Evolutionary conservation across 306 rosid genomes (phyloP).

Genomic region (Trichosanthes truncata): DNA sequence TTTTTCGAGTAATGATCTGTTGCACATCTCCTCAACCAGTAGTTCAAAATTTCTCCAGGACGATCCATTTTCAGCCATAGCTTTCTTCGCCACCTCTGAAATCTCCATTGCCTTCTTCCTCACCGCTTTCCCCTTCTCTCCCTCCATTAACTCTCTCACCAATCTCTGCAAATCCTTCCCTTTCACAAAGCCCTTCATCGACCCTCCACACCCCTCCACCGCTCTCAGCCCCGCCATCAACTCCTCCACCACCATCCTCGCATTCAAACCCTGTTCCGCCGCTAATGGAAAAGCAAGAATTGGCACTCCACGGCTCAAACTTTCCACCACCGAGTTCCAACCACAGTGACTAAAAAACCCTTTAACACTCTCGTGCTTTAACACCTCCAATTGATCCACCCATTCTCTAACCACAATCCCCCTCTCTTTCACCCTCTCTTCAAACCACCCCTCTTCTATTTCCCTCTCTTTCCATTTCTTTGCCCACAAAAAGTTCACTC

Average conservation of each 20-base stretch:
- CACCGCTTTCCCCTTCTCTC: constrained; percentile 21
- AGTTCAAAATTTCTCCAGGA: constrained; percentile 16
- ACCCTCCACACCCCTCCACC: background rate
- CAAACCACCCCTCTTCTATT: constrained; percentile 11
- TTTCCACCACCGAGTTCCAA: constrained; percentile 45
- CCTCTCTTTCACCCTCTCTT: constrained; percentile 23
- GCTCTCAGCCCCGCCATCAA: constrained; percentile 28
- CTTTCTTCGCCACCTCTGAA: constrained; percentile 24
- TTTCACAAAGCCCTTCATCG: constrained; percentile 28
- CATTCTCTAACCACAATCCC: constrained; percentile 42
- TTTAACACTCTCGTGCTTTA: constrained; percentile 28
- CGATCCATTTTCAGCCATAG: constrained; percentile 33
- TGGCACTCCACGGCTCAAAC: constrained; percentile 37
- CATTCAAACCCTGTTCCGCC: constrained; percentile 41
- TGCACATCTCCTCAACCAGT: constrained; percentile 15
- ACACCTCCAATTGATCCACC: constrained; percentile 37
- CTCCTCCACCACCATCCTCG: constrained; percentile 45
- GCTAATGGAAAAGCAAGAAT: constrained; percentile 37
- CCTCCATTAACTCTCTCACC: constrained; percentile 37
- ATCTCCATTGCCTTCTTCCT: constrained; percentile 26
- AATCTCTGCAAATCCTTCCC: constrained; percentile 21
- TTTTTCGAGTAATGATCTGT: too few species aligned
- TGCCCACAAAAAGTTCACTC: constrained; percentile 34
- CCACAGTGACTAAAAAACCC: constrained; percentile 54
- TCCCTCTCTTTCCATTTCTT: constrained; percentile 4